These are phyloP conservation scores for Pichia norvegensis DNA, from an alignment of 1,139 yeast species.

Conservation along the genomic window DNA sequence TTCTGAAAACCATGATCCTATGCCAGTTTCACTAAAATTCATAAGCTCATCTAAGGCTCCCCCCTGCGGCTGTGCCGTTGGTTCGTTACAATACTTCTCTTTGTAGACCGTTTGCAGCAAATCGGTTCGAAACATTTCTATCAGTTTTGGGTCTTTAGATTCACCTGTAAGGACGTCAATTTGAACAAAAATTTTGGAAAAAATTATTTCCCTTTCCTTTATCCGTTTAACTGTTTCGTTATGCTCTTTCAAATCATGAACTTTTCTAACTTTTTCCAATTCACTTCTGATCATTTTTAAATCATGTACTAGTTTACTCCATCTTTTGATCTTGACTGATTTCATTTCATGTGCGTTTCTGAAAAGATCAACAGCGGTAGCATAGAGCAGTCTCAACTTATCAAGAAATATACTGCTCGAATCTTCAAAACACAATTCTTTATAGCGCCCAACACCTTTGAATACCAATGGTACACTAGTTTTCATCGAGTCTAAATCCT, in stretches of 20 bases:
- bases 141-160: background rate
- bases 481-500: conserved; percentile 30
- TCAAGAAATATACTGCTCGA: conserved; percentile 17
- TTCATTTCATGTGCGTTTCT: conserved; percentile 35
- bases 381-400: conserved; percentile 26
- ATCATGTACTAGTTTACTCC: conserved; percentile 39
- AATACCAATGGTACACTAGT: conserved; percentile 10
- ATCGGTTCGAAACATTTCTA: conserved; percentile 9
- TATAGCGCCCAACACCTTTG: conserved; percentile 2
- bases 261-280: conserved; percentile 13
- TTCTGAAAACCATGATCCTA: conserved; percentile 29
- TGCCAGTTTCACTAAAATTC: conserved; percentile 6
- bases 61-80: background rate
- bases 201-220: background rate
- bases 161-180: conserved; percentile 12
- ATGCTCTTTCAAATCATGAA: background rate
- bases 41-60: conserved; percentile 4
- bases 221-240: background rate
- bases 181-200: conserved; percentile 9
- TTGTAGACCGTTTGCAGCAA: conserved; percentile 5
- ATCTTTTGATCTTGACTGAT: conserved; percentile 35
- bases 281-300: conserved; percentile 20
- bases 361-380: conserved; percentile 32
- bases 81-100: background rate
- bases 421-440: conserved; percentile 9